Conservation (phyloP, 495 filamentous ascomycete species). For the Aspergillus haitiensis region DNA sequence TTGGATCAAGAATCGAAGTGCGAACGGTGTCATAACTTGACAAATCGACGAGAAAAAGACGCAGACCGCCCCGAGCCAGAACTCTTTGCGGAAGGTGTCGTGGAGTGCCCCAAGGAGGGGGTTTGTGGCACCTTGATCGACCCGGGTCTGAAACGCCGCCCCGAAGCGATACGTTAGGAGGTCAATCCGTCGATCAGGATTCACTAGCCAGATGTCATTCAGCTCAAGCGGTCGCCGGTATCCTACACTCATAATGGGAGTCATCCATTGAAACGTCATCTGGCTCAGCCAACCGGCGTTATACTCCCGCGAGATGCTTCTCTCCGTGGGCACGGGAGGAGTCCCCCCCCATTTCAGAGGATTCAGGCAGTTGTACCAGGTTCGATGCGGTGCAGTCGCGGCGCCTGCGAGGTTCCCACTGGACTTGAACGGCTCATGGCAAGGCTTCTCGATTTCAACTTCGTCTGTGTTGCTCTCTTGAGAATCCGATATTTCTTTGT, state of each 20-base stretch:
- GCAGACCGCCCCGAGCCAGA: conserved; percentile 77
- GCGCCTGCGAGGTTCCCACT: no score
- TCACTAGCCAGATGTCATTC: conserved; percentile 85
- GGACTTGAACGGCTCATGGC: no score
- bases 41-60: conserved; percentile 65
- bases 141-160: conserved; percentile 64
- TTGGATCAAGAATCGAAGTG: conserved; percentile 68
- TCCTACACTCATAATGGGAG: conserved; percentile 64
- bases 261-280: conserved; percentile 62
- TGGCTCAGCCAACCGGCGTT: conserved; percentile 53
- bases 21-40: conserved; percentile 72
- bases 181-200: conserved; percentile 72
- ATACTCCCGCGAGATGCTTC: conserved; percentile 53
- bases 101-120: conserved; percentile 79
- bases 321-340: conserved; percentile 55
- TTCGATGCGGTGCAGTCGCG: no score
- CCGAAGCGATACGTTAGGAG: conserved; percentile 62
- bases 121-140: conserved; percentile 65
- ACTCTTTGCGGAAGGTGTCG: conserved; percentile 83
- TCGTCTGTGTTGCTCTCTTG: no score
- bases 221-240: conserved; percentile 82
- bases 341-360: conserved; percentile 51
- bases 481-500: no score
- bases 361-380: conserved; percentile 55
- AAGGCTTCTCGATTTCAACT: no score